Conservation (phyloP, 768 basidiomycete genomes). For the Collybia mongolica region DNA sequence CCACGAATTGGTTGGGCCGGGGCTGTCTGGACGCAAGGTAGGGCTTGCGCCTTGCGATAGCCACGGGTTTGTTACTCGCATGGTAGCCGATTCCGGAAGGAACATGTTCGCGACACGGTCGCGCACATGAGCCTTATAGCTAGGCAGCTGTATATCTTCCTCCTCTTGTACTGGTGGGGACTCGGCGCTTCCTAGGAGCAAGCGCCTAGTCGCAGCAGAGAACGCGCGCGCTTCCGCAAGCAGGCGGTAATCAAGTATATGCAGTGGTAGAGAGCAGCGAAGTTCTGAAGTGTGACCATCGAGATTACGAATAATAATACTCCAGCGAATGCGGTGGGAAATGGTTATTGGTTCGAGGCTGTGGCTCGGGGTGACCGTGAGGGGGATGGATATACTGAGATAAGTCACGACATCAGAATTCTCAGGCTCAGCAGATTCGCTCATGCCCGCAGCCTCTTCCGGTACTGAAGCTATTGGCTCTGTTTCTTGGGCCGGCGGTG, state of each 20-base stretch:
- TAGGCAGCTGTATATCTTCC: slow-evolving; percentile 74
- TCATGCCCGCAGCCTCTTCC: neutral
- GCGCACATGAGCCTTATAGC: slow-evolving; percentile 85
- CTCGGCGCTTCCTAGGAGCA: slow-evolving; percentile 51
- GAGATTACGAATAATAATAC: slow-evolving; percentile 73
- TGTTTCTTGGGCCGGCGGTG: neutral
- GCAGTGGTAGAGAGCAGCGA: slow-evolving; percentile 89
- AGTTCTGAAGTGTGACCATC: slow-evolving; percentile 94
- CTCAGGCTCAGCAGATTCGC: slow-evolving; percentile 3
- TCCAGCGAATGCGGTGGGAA: slow-evolving; percentile 80
- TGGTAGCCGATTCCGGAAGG: slow-evolving; percentile 58
- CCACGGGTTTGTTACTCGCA: slow-evolving; percentile 69
- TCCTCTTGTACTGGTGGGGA: slow-evolving; percentile 20
- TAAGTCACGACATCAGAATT: slow-evolving; percentile 54
- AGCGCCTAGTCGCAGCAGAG: slow-evolving; percentile 72
- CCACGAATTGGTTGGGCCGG: slow-evolving; percentile 11
- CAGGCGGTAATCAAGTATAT: slow-evolving; percentile 74
- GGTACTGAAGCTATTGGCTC: neutral
- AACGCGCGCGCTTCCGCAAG: slow-evolving; percentile 73
- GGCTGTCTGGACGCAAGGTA: slow-evolving; percentile 14
- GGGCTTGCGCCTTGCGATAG: slow-evolving; percentile 40
- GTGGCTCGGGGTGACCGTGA: slow-evolving; percentile 67
- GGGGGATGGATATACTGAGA: slow-evolving; percentile 60
- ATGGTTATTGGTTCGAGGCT: slow-evolving; percentile 72
- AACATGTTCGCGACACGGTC: slow-evolving; percentile 86